Base-by-base conservation (phyloP, 768 basidiomycete genomes). In the Kwoniella dejecticola region DNA sequence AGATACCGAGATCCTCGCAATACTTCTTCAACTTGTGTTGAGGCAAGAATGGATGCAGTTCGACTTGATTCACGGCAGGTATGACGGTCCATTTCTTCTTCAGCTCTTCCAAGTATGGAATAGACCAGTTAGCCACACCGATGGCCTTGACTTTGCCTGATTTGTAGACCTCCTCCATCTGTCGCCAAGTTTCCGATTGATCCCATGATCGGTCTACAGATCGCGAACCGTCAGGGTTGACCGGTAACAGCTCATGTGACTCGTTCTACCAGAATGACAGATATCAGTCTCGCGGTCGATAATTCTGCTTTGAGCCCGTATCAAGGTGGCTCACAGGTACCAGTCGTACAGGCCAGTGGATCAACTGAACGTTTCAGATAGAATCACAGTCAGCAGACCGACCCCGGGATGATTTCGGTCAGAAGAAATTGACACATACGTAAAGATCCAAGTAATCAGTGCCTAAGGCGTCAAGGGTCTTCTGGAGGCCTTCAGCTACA, bases 391-490 rank as follows among this genome's bases (percentile, higher is more conserved):
- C n/a, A n/a, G n/a, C n/a, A 93, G 36, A 85, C 82, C 24, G 85
- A 73, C 12, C 86, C 87, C 40, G 36, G 36, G 8, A 38, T 38
- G 92, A 84, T 75, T 89, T 86, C 54, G 77, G 72, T 19, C 92
- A 83, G 13, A 90, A 38, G 8, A 38, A 38, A 17, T 8, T 60
- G 73, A 86, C 88, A 82, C 63, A 4, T 48, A 65, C 64, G 74
- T 91, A 93, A 21, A 91, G 82, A 75, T 93, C 91, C 40, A 94
- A 81, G 73, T 91, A 94, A 44, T 86, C 83, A 19, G 86, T 76
- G 8, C 87, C 88, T 41, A 93, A 84, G 72, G 89, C 85, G 53
- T 77, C 71, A 19, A 94, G 83, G 11, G 90, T 90, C 79, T 85
- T 84, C 54, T 92, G 86, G 40, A 94, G 85, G 67, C 86, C 88